Evolutionary conservation across 352 stramenopile species (phyloP), one percentile per base, ranked within the genome.

Genomic region (Discostella stelligera): DNA sequence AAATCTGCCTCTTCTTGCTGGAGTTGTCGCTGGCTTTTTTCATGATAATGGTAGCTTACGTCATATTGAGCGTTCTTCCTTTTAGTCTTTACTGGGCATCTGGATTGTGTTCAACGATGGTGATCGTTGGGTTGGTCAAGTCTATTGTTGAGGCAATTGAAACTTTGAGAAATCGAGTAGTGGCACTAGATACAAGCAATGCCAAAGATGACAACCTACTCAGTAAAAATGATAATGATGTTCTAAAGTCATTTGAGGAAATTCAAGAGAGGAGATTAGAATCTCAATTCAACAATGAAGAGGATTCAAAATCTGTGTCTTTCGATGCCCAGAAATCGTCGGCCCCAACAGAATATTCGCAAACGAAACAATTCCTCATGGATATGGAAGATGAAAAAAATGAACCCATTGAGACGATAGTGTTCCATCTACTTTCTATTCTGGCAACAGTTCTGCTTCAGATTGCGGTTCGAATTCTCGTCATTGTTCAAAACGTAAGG

Each of bases 401-500:
- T 32, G 46, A 61, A 53, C 30, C 8, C 10, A 25, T 61, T 48
- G 56, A 53, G 16, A 75, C 65, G 25, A 74, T 80, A 30, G 53
- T 66, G 44, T 71, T 80, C 54, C 64, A 60, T 21, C 55, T 80
- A 11, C 52, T 80, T 30, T 55, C 70, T n/a, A 30, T 84, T 16
- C 14, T 80, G 44, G 32, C 39, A 56, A 72, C 71, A 32, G 60
- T 74, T 39, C 25, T 80, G 18, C 48, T 80, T 54, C 71, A 78
- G 39, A 65, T 53, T 78, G 62, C 62, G 20, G 53, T 80, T 44
- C 53, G 66, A 20, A 18, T 84, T 41, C 53, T 84, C 46, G 62
- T 77, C 16, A 56, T 84, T 37, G 41, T 63, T 21, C 77, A 84
- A 44, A 84, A 75, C 54, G 48, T 80, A 4, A 74, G 52, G 20